Evolutionary conservation across 257 asterid genomes (phyloP), one percentile per base, ranked within the genome.

Genomic region (Solanum clarkiae): DNA sequence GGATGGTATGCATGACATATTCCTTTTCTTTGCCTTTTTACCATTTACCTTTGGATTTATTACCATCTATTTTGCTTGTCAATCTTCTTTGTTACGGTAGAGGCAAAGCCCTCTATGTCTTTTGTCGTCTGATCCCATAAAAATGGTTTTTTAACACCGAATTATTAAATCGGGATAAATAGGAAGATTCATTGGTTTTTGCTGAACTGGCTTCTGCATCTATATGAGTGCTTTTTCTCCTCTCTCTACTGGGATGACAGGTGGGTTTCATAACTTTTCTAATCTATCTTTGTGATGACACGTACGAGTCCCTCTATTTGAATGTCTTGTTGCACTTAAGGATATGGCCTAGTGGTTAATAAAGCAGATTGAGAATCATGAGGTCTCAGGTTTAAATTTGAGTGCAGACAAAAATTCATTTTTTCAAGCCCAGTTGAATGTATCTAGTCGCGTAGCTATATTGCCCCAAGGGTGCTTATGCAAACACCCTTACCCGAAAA

Each of bases 1-100:
- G 99, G 99, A 91, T 97, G 99, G 99, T 97, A 93, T 85, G 84
- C 45, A 74, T 44, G 17, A 59, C 81, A 62, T 82, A 22, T 51
- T 77, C 44, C 22, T 15, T 51, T 77, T 51, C 82, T 77, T 77
- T 51, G 63, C 82, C 60, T 77, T 77, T 77, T 29, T 45, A 32
- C 56, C 80, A 72, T 44, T 44, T 44, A 12, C 18, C 36, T 45
- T 71, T 72, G 51, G 32, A 44, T 56, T 53, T 72, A 11, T 42
- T 42, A 20, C 82, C 62, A 77, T 77, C 63, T 16, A 32, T 26
- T 49, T 77, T 77, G 7, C 82, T 77, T 13, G 24, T 77, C 47
- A 77, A 26, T 26, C 47, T 26, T 51, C 82, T 51, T 49, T 75
- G 18, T 75, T 77, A 51, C 45, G 24, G 10, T 59, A 53, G 47